Evolutionary conservation across 345 rosid species (phyloP), one percentile per base, ranked within the genome.

Genomic region (Arabis hirsuta): DNA sequence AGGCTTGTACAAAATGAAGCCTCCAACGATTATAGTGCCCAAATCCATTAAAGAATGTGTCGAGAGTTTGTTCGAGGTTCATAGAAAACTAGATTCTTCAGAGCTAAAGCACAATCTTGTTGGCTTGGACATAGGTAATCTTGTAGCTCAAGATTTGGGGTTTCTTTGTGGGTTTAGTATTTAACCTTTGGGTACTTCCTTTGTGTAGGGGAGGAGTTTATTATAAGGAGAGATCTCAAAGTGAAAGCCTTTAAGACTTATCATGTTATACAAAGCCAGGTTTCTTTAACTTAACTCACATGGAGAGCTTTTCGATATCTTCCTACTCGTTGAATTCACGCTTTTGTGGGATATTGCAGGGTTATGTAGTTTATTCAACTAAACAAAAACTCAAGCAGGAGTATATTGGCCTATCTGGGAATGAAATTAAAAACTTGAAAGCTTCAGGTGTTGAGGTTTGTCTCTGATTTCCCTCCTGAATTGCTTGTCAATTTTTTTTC

Each of bases 191-290:
- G 20, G 48, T 4, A 55, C 65, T 80, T 79, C 13, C 3, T 71
- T 65, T 69, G 27, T 84, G 76, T 81, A 95, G 97, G 98, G 64
- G 94, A 91, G 52, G 98, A 88, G 87, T 86, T 87, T 77, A 55
- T 66, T 57, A 24, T 95, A 62, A 85, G 93, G 77, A 90, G 67
- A 70, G 90, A 95, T 82, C 86, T 90, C 38, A 90, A 90, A 84
- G 97, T 91, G 9, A 92, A 77, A 86, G 97, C 98, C 78, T 95
- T 91, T 77, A 90, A 81, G 84, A 91, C 99, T 4, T 88, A 86
- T 79, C 99, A 91, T 84, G 87, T 82, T 69, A 87, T 95, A 26
- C 86, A 80, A 34, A 91, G 96, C 86, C 99, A 91, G 90, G 99
- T 87, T 58, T 27, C 51, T 75, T 68, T 27, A 6, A n/a, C 19